Percentiles rank a stretch among this genome's conserved stretches.
phyloP scores from a whole-genome alignment of 1,284 basidiomycete species.

The Pseudomicrostroma phylloplanum region DNA sequence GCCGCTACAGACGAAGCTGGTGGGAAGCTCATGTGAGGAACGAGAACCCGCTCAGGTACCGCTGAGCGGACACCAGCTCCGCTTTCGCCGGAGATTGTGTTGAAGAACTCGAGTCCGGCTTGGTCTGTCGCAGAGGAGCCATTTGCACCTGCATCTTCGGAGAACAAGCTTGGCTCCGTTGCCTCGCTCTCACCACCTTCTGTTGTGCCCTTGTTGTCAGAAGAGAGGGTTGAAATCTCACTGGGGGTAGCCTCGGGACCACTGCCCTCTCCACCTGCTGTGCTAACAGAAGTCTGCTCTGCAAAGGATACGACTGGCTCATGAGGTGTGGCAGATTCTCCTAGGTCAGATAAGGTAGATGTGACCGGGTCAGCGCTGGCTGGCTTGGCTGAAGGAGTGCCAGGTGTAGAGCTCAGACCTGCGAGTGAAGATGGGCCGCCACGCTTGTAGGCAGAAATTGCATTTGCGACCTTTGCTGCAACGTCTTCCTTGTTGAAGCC shows the following conservation, averaged over 20 bases:
- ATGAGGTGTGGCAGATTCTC: conserved; percentile 25
- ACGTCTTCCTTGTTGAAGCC: conserved; percentile 90
- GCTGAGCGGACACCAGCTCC: conserved; percentile 50
- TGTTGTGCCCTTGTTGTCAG: background rate
- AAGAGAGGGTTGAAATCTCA: conserved; percentile 39
- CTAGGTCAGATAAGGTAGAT: conserved; percentile 47
- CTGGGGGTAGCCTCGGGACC: conserved; percentile 7
- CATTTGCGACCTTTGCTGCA: conserved; percentile 69
- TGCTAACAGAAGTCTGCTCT: conserved; percentile 4
- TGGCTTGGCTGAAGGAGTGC: conserved; percentile 6
- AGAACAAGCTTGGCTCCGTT: conserved; percentile 70
- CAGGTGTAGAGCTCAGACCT: conserved; percentile 1
- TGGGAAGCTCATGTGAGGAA: conserved; percentile 52
- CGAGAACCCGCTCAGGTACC: conserved; percentile 61
- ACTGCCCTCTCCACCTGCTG: no score
- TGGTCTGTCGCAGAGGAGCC: conserved; percentile 58
- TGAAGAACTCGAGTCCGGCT: conserved; percentile 79
- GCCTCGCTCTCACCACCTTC: conserved; percentile 51
- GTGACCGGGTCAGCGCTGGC: conserved; percentile 7
- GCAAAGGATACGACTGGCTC: conserved; percentile 10
- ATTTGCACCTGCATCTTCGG: conserved; percentile 61
- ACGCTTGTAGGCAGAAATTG: conserved; percentile 66
- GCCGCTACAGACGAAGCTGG: conserved; percentile 55
- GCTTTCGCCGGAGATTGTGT: conserved; percentile 57
- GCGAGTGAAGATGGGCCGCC: background rate